Conservation (phyloP, 169 alveolate species). For the Plasmodium vivax region DNA sequence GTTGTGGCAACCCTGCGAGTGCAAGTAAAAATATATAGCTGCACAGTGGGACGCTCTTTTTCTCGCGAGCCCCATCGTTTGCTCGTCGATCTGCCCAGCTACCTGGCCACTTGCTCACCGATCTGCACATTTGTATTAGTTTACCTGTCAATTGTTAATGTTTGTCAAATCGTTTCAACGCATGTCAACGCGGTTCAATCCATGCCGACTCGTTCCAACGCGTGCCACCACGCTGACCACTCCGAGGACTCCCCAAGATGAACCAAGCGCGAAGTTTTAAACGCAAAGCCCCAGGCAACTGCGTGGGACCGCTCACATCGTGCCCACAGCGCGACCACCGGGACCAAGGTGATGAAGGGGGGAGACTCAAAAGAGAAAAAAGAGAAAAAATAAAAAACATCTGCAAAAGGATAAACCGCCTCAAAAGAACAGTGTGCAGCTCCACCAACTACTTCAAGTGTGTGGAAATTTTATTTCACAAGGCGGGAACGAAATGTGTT, state of each 20-base stretch:
- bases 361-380: slow-evolving; percentile 30
- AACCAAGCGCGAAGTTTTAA: not conserved
- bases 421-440: not conserved
- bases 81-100: not conserved
- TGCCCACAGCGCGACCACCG: not conserved
- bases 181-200: not conserved
- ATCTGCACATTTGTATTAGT: not conserved
- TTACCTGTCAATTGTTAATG: not conserved
- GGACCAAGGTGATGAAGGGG: not conserved
- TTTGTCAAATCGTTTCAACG: not conserved
- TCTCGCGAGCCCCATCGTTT: not conserved
- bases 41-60: not conserved
- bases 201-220: not conserved
- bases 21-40: not conserved
- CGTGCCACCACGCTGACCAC: not conserved
- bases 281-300: not conserved
- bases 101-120: not conserved
- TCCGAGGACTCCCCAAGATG: not conserved
- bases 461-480: slow-evolving; percentile 41
- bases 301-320: not conserved
- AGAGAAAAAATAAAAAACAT: slow-evolving; percentile 36
- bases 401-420: slow-evolving; percentile 24
- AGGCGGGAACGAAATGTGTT: slow-evolving; percentile 45
- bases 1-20: not conserved
- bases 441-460: slow-evolving; percentile 44